These are phyloP conservation scores for Lachancea mirantina DNA, from an alignment of 805 yeast genomes.

Conservation along the genomic window DNA sequence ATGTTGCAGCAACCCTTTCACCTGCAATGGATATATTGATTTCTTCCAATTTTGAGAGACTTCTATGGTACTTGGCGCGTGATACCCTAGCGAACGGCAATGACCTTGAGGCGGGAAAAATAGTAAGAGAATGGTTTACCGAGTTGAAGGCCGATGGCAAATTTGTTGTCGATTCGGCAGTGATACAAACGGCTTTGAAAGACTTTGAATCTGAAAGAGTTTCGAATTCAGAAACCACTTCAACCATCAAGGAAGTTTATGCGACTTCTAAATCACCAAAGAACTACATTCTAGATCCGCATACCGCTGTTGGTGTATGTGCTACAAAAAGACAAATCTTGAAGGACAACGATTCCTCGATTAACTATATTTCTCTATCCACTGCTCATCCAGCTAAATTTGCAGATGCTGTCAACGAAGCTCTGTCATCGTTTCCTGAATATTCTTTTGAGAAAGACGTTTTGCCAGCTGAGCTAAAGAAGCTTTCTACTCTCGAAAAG, in stretches of 20 bases:
- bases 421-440: conserved; percentile 56
- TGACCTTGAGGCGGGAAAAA: conserved; percentile 69
- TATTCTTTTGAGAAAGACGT: conserved; percentile 86
- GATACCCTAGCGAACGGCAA: conserved; percentile 47
- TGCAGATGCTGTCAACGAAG: conserved; percentile 87
- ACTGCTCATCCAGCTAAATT: conserved; percentile 99
- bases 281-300: conserved; percentile 89
- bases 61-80: conserved; percentile 88
- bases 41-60: conserved; percentile 93
- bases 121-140: conserved; percentile 67
- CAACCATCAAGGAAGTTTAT: conserved; percentile 69
- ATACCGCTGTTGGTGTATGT: conserved; percentile 89
- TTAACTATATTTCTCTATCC: conserved; percentile 66
- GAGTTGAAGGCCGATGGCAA: conserved; percentile 70
- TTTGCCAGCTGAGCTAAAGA: conserved; percentile 78
- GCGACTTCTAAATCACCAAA: conserved; percentile 43
- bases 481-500: conserved; percentile 62
- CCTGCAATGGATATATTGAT: conserved; percentile 99
- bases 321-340: conserved; percentile 60
- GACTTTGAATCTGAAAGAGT: conserved; percentile 79
- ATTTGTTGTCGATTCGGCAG: conserved; percentile 59
- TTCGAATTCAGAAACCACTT: conserved; percentile 67
- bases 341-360: conserved; percentile 36
- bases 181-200: conserved; percentile 55
- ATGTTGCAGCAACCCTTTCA: conserved; percentile 81